Percentiles rank a stretch among this genome's conserved stretches.
phyloP scores from a whole-genome alignment of 148 eudicot species.

The Fallopia convolvulus region DNA sequence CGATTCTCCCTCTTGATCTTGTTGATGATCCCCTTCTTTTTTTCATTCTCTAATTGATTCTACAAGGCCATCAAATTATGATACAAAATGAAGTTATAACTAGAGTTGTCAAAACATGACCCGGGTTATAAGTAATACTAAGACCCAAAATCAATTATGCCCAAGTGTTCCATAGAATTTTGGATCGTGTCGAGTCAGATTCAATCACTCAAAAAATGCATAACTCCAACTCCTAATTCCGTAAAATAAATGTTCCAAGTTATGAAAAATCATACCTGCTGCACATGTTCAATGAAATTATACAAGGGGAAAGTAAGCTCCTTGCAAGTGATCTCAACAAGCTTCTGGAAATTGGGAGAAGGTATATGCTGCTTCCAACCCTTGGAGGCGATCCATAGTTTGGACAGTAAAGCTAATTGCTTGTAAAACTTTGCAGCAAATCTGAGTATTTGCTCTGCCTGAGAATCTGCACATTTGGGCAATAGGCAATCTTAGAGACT shows the following conservation, averaged over 20 bases:
- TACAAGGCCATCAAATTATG: constrained; percentile 17
- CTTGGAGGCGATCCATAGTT: constrained; percentile 43
- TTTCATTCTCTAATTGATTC: constrained; percentile 38
- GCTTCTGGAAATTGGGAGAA: constrained; percentile 36
- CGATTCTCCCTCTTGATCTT: constrained; percentile 55
- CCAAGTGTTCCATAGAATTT: not conserved
- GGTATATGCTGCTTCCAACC: constrained; percentile 46
- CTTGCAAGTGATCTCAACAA: constrained; percentile 48
- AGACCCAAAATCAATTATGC: not conserved
- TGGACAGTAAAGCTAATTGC: constrained; percentile 43
- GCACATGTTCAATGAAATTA: constrained; percentile 34
- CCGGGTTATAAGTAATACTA: too few relatives aligned
- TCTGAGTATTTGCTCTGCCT: constrained; percentile 46
- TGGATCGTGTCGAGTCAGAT: not conserved
- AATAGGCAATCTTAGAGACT: not conserved
- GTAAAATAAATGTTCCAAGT: not conserved
- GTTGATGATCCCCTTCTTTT: constrained; percentile 32
- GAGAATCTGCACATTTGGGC: constrained; percentile 35
- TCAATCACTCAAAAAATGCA: not conserved
- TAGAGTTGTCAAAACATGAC: not conserved
- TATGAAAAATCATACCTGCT: constrained; percentile 21
- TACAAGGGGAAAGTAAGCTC: constrained; percentile 50
- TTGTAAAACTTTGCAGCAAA: constrained; percentile 44
- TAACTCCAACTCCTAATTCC: not conserved
- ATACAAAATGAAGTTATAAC: not conserved